Conservation (phyloP, 805 yeast genomes). For the Yamadazyma ubonensis region DNA sequence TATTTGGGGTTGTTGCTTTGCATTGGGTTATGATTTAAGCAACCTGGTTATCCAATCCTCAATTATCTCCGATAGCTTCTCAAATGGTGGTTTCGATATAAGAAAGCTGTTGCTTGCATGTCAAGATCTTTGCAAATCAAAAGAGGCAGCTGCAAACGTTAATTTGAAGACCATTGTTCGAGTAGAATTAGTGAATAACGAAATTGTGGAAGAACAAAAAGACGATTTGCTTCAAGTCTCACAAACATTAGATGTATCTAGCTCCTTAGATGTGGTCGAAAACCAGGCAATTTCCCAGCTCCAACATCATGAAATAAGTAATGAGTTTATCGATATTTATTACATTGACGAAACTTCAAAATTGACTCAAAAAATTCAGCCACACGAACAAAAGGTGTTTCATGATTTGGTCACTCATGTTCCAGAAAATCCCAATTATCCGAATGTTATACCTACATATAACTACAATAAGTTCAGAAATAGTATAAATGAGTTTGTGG, state of each 20-base stretch:
- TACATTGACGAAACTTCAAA: conserved; percentile 31
- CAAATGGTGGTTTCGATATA: conserved; percentile 33
- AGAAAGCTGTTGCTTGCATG: conserved; percentile 46
- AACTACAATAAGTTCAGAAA: conserved; percentile 16
- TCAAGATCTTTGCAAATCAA: conserved; percentile 38
- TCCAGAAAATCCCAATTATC: neutral
- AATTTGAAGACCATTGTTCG: no score
- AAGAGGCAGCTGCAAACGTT: neutral
- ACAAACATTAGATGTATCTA: conserved; percentile 20
- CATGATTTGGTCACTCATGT: neutral
- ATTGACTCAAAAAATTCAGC: conserved; percentile 28
- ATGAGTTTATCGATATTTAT: conserved; percentile 36
- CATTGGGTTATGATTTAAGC: conserved; percentile 35
- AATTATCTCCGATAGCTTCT: neutral
- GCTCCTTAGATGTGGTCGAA: conserved; percentile 30
- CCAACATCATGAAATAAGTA: conserved; percentile 25
- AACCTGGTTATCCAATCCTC: conserved; percentile 27
- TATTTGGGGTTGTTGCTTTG: conserved; percentile 39
- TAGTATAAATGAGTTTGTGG: conserved; percentile 22
- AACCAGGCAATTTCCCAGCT: conserved; percentile 26
- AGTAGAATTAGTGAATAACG: neutral
- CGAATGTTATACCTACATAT: neutral
- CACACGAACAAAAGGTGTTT: conserved; percentile 30
- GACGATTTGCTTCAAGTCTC: conserved; percentile 6
- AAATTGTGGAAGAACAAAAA: no score